Base-by-base conservation (phyloP, 1,284 basidiomycete species). In the Rugosomyces carneus region DNA sequence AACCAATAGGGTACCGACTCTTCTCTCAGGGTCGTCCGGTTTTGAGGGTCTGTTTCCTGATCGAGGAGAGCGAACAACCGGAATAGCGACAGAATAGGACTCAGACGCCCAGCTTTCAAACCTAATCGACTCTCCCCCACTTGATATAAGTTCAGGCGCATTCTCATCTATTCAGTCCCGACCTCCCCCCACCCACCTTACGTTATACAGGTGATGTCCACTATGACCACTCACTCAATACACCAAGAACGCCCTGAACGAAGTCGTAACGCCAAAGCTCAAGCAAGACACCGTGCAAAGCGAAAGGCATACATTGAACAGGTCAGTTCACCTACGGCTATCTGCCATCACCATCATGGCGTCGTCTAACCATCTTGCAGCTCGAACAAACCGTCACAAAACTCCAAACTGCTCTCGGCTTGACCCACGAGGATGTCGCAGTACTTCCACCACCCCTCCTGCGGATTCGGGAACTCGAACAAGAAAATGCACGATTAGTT, bases 271-370 rank as follows among this genome's bases (percentile, higher is more conserved):
- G 88, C 87, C 47, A 89, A 87, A 63, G 91, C 90, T 2, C 90
- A 94, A 69, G 89, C 90, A 44, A 73, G 90, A 57, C 90, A 93
- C 72, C 80, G 90, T 47, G 91, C 90, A 61, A 93, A 93, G 68
- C 78, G 91, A 65, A 93, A 93, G 71, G 90, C 89, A 9, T 92
- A 93, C 69, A 89, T 93, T 59, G 89, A 92, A 58, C 84, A 90
- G 70, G 49, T 47, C 37, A 19, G 42, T n/a, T 31, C 44, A 47
- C 46, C 29, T 27, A 6, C 23, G 8, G 8, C 20, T 13, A 36
- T n/a, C 10, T 9, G 3, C 11, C 15, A 37, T 37, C 41, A 53
- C 52, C 11, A 18, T 32, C 19, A 32, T 18, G 19, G 24, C 34
- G 0, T 13, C 18, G 24, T 1, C 24, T 36, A 19, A 26, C 53